These are phyloP conservation scores for Sporothrix phasma DNA, from an alignment of 2,329 filamentous ascomycete genomes.

Conservation along the genomic window DNA sequence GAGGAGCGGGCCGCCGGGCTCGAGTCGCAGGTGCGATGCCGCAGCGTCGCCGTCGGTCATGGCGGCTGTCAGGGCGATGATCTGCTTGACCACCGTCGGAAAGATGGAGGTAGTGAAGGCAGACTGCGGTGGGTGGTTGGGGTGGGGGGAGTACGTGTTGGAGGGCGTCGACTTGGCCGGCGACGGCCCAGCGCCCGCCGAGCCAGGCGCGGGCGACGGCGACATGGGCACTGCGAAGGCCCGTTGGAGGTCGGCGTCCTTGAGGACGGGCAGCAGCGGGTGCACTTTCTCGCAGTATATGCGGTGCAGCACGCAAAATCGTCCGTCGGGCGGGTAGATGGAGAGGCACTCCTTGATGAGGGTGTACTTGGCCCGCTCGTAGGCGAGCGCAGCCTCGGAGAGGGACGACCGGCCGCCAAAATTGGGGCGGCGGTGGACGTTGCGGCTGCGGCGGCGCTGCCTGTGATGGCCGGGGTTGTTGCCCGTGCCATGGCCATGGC, in stretches of 20 bases:
- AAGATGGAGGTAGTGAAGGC: slow-evolving; percentile 26
- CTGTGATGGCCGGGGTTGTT: background rate
- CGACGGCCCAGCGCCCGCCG: background rate
- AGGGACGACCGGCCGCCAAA: background rate
- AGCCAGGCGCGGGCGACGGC: background rate
- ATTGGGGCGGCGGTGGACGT: background rate
- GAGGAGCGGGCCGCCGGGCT: slow-evolving; percentile 31
- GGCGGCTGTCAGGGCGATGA: slow-evolving; percentile 45
- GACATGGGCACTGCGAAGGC: background rate
- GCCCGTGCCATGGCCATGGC: background rate
- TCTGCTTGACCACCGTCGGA: slow-evolving; percentile 40
- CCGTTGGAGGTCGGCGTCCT: slow-evolving; percentile 23
- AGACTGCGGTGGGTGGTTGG: background rate
- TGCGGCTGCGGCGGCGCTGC: background rate
- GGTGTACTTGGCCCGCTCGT: slow-evolving; percentile 17
- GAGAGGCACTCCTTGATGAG: slow-evolving; percentile 32
- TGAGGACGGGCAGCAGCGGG: slow-evolving; percentile 44
- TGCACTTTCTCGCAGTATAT: slow-evolving; percentile 45
- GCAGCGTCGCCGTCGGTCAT: slow-evolving; percentile 35
- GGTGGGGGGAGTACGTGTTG: background rate
- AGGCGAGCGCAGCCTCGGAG: slow-evolving; percentile 13
- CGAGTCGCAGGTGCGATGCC: slow-evolving; percentile 33
- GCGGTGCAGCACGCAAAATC: slow-evolving; percentile 36
- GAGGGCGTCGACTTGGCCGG: background rate
- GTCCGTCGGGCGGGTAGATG: slow-evolving; percentile 37